Percentiles rank a stretch among this genome's conserved stretches.
Conservation (phyloP, 2,329 filamentous ascomycete genomes). For the Xylariales sp. region DNA sequence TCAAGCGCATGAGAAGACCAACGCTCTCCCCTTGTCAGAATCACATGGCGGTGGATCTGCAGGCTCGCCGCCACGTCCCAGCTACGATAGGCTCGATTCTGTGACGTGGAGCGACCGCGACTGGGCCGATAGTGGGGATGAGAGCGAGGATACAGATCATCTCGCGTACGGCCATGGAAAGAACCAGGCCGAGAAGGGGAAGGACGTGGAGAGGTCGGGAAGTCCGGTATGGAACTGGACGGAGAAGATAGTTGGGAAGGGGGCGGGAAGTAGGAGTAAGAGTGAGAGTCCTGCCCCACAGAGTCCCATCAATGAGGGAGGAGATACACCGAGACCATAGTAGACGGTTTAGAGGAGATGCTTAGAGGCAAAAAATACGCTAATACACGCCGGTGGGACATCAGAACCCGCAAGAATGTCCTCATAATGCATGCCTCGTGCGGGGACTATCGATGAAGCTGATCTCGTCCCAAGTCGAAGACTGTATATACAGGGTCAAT, state of each 20-base stretch:
- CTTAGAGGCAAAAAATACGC: too few relatives aligned
- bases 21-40: constrained; percentile 1
- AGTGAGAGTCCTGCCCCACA: constrained; percentile 7
- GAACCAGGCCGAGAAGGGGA: constrained; percentile 11
- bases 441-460: too few relatives aligned
- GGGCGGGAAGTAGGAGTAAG: constrained; percentile 19
- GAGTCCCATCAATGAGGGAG: constrained; percentile 12
- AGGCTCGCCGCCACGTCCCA: constrained; percentile 21
- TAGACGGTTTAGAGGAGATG: too few relatives aligned
- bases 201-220: constrained; percentile 12
- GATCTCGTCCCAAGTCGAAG: too few relatives aligned
- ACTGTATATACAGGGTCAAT: too few relatives aligned
- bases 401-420: too few relatives aligned
- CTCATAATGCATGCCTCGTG: too few relatives aligned
- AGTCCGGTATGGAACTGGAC: constrained; percentile 38
- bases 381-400: too few relatives aligned
- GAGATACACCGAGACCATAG: neutral
- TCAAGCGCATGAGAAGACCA: neutral
- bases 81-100: constrained; percentile 42
- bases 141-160: constrained; percentile 34
- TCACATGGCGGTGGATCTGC: neutral
- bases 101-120: constrained; percentile 63
- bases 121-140: constrained; percentile 51
- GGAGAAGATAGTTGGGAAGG: constrained; percentile 36
- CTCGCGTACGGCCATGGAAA: constrained; percentile 16